Evolutionary conservation across 495 filamentous ascomycete species (phyloP).

Genomic region (Wilcoxina mikolae): DNA sequence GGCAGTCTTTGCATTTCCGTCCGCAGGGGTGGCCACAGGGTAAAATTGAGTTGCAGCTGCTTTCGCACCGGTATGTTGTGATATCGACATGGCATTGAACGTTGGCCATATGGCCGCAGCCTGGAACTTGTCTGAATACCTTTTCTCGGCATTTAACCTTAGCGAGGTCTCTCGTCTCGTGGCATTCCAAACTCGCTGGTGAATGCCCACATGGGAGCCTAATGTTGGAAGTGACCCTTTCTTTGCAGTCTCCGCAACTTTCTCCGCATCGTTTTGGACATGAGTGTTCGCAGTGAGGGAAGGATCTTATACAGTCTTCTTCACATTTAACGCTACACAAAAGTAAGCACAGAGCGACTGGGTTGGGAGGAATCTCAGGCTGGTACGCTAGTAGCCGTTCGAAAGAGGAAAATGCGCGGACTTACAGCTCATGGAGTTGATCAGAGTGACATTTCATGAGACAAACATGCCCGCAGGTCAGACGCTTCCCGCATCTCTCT

Average conservation of each 20-base stretch:
- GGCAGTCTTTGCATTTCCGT: slow-evolving; percentile 38
- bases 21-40: slow-evolving; percentile 50
- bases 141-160: slow-evolving; percentile 7
- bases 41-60: slow-evolving; percentile 34
- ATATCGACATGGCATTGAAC: slow-evolving; percentile 38
- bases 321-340: slow-evolving; percentile 39
- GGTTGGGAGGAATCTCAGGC: too few species aligned
- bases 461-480: slow-evolving; percentile 56
- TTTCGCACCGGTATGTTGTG: slow-evolving; percentile 33
- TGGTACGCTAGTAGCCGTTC: slow-evolving; percentile 34
- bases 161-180: slow-evolving; percentile 28
- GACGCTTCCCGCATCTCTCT: slow-evolving; percentile 38
- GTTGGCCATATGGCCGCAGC: neutral
- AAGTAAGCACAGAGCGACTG: too few species aligned
- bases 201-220: slow-evolving; percentile 47
- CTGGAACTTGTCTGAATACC: slow-evolving; percentile 1
- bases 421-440: slow-evolving; percentile 38
- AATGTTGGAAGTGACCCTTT: slow-evolving; percentile 31
- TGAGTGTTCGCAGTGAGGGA: slow-evolving; percentile 43
- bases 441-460: slow-evolving; percentile 54
- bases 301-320: neutral
- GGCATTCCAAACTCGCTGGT: slow-evolving; percentile 37
- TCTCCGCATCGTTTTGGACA: slow-evolving; percentile 51
- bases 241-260: slow-evolving; percentile 32
- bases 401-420: neutral